Conservation (phyloP, 2,329 filamentous ascomycete species). For the Apiospora arundinis region DNA sequence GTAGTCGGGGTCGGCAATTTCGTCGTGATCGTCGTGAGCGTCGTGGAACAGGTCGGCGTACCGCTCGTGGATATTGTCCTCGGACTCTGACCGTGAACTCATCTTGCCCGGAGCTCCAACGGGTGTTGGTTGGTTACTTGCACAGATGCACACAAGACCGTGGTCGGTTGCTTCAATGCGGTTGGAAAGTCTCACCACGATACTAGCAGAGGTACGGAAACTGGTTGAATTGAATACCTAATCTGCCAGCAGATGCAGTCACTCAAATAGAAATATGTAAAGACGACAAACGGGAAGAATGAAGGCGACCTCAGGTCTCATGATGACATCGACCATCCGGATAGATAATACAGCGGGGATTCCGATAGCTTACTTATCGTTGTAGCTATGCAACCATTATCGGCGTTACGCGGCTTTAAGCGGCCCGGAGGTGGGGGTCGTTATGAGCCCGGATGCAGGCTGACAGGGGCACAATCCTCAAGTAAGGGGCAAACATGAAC, state of each 20-base stretch:
- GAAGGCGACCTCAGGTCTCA: slow-evolving; percentile 1
- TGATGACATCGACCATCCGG: slow-evolving; percentile 22
- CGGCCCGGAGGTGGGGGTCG: background rate
- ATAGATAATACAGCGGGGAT: slow-evolving; percentile 19
- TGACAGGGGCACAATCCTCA: slow-evolving; percentile 32
- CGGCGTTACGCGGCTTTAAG: slow-evolving; percentile 19
- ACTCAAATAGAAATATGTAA: background rate
- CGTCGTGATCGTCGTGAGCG: slow-evolving; percentile 32
- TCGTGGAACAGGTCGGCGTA: slow-evolving; percentile 34
- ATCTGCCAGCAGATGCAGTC: slow-evolving; percentile 13
- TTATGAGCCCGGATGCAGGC: background rate
- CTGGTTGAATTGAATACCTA: background rate
- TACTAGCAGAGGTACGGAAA: background rate
- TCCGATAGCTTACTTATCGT: slow-evolving; percentile 11
- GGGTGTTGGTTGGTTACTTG: background rate
- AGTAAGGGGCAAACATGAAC: too few relatives aligned
- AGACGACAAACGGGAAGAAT: background rate
- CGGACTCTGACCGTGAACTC: slow-evolving; percentile 14
- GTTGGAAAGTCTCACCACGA: background rate
- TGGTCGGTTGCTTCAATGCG: background rate
- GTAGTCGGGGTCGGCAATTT: slow-evolving; percentile 33
- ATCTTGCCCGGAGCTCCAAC: slow-evolving; percentile 18
- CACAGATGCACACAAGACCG: slow-evolving; percentile 3
- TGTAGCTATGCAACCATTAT: background rate
- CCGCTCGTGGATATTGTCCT: slow-evolving; percentile 1